phyloP scores from a whole-genome alignment of 768 basidiomycete species.

The Auricularia sp. region DNA sequence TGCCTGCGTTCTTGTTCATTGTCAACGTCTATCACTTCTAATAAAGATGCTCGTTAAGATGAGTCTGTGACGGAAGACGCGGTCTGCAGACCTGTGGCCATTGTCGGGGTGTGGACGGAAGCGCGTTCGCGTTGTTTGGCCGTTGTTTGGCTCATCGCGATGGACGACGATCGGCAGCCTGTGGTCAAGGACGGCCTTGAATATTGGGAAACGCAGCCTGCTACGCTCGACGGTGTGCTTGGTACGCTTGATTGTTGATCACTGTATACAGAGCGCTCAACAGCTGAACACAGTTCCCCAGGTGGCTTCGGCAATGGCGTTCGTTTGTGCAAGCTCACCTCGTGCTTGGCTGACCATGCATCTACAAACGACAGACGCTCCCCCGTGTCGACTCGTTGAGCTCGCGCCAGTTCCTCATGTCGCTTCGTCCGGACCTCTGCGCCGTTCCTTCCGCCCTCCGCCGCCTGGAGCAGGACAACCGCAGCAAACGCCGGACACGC shows the following conservation, averaged over 20 bases:
- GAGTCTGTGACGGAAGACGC: too few species aligned
- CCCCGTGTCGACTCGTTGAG: slow-evolving; percentile 86
- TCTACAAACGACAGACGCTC: slow-evolving; percentile 46
- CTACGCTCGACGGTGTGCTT: slow-evolving; percentile 79
- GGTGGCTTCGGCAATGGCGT: slow-evolving; percentile 50
- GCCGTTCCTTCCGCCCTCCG: slow-evolving; percentile 66
- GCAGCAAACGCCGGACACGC: slow-evolving; percentile 37
- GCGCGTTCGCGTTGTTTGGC: too few species aligned
- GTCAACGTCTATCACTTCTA: too few species aligned
- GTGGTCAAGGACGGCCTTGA: slow-evolving; percentile 66
- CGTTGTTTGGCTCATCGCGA: neutral
- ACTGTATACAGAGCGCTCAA: slow-evolving; percentile 14
- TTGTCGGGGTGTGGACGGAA: too few species aligned
- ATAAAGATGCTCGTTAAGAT: too few species aligned
- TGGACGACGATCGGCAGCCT: slow-evolving; percentile 21
- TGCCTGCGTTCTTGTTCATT: too few species aligned
- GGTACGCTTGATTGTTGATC: slow-evolving; percentile 31
- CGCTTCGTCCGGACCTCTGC: slow-evolving; percentile 70
- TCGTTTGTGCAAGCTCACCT: slow-evolving; percentile 20
- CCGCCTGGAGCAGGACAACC: slow-evolving; percentile 28
- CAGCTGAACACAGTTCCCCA: slow-evolving; percentile 16
- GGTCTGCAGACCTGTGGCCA: too few species aligned
- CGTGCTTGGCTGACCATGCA: neutral
- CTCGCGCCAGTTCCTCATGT: slow-evolving; percentile 78
- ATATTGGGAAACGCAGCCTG: slow-evolving; percentile 80